Evolutionary conservation across 805 yeast species (phyloP).

Genomic region (Kluyveromyces nonfermentans): DNA sequence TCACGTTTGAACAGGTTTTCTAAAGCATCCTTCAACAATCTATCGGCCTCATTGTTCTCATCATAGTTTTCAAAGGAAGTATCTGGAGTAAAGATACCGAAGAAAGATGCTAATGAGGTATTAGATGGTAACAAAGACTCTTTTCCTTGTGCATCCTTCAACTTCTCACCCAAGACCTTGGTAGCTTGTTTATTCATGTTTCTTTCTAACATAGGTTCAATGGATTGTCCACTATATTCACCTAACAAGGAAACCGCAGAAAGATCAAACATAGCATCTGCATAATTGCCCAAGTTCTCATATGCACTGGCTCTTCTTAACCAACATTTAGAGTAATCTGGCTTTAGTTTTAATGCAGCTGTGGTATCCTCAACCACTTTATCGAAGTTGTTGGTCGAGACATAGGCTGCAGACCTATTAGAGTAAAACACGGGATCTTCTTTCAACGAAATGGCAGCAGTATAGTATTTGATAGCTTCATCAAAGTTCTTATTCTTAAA

Average conservation of each 20-base stretch:
- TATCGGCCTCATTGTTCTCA: conserved; percentile 51
- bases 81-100: conserved; percentile 70
- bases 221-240: conserved; percentile 67
- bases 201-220: conserved; percentile 79
- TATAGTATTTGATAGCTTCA: conserved; percentile 71
- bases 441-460: conserved; percentile 66
- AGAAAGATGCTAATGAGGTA: conserved; percentile 75
- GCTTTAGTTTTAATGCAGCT: conserved; percentile 74
- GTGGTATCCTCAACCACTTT: conserved; percentile 85
- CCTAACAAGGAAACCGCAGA: conserved; percentile 83
- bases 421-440: conserved; percentile 86
- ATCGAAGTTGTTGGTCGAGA: conserved; percentile 68
- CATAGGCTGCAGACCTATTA: conserved; percentile 93
- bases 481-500: conserved; percentile 63
- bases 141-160: conserved; percentile 33
- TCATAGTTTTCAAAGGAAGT: conserved; percentile 40
- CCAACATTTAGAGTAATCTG: conserved; percentile 85
- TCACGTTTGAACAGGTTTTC: conserved; percentile 40
- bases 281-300: conserved; percentile 68
- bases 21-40: conserved; percentile 56
- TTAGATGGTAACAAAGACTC: conserved; percentile 59
- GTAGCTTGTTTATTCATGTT: conserved; percentile 75
- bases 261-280: conserved; percentile 84
- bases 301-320: conserved; percentile 89
- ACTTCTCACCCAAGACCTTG: conserved; percentile 53